Evolutionary conservation across 345 rosid species (phyloP).

Genomic region (Melaleuca alternifolia): DNA sequence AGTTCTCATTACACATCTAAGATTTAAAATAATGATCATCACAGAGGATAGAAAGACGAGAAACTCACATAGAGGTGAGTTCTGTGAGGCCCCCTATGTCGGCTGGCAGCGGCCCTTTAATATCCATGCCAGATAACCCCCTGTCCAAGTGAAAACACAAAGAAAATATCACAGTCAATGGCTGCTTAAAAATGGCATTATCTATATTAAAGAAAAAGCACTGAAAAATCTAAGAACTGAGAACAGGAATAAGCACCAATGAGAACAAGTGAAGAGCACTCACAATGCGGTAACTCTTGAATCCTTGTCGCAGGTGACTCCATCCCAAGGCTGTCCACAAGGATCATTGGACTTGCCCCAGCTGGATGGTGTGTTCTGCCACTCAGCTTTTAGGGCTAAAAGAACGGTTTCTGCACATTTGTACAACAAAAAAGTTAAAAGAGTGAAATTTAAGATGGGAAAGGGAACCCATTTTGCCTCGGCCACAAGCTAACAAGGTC

Average conservation of each 20-base stretch:
- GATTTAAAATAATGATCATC: neutral
- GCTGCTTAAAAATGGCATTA: neutral
- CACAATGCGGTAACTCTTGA: slow-evolving; percentile 75
- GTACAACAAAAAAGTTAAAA: neutral
- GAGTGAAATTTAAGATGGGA: neutral
- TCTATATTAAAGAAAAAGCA: neutral
- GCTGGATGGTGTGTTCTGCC: slow-evolving; percentile 72
- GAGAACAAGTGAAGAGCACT: slow-evolving; percentile 13
- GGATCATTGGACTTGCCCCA: slow-evolving; percentile 75
- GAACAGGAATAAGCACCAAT: neutral
- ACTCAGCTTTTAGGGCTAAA: slow-evolving; percentile 61
- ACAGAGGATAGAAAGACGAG: neutral
- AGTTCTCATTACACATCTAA: neutral
- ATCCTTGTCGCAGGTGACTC: slow-evolving; percentile 50
- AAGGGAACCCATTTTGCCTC: neutral
- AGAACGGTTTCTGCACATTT: slow-evolving; percentile 48
- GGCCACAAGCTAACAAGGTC: neutral
- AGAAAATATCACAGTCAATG: neutral
- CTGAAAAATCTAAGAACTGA: neutral
- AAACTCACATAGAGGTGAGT: slow-evolving; percentile 75
- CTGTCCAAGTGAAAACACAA: slow-evolving; percentile 19
- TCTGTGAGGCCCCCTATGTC: slow-evolving; percentile 81
- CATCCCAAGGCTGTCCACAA: slow-evolving; percentile 85
- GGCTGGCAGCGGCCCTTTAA: slow-evolving; percentile 66
- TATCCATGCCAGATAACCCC: slow-evolving; percentile 77